These are phyloP conservation scores for Penicillium paxilli DNA, from an alignment of 495 filamentous ascomycete genomes.

Conservation along the genomic window DNA sequence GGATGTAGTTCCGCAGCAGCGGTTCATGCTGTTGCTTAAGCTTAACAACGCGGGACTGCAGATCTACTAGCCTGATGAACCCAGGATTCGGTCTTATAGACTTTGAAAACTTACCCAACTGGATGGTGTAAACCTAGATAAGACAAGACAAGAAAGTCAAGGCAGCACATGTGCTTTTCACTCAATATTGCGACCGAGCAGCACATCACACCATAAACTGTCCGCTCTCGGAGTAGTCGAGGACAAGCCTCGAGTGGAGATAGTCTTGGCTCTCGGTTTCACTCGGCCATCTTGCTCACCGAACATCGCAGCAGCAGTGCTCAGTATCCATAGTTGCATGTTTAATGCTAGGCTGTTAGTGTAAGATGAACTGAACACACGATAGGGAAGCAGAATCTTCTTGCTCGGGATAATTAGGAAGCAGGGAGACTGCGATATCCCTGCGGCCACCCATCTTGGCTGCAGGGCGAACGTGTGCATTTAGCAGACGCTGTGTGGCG, in stretches of 20 bases:
- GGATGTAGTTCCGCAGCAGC: neutral
- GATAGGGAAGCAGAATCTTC: neutral
- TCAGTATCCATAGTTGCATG: too few species aligned
- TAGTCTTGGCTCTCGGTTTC: slow-evolving; percentile 18
- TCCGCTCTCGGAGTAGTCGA: neutral
- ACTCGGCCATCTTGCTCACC: slow-evolving; percentile 8
- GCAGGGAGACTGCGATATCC: neutral
- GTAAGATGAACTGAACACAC: neutral
- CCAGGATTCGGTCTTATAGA: neutral
- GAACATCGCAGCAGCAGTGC: neutral
- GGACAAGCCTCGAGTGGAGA: neutral
- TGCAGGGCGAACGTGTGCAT: neutral
- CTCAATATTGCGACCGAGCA: neutral
- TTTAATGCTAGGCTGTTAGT: too few species aligned
- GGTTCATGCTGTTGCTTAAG: slow-evolving; percentile 1
- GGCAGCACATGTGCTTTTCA: neutral
- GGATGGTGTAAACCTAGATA: too few species aligned
- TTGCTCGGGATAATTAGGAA: neutral
- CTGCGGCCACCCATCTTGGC: neutral
- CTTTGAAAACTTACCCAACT: too few species aligned
- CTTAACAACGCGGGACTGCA: neutral
- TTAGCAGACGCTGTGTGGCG: neutral
- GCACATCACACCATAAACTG: neutral
- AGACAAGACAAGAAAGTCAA: neutral
- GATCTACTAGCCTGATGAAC: neutral